Base-by-base conservation (phyloP, 176 grass and related monocot genomes). In the Aegilops umbellulata region DNA sequence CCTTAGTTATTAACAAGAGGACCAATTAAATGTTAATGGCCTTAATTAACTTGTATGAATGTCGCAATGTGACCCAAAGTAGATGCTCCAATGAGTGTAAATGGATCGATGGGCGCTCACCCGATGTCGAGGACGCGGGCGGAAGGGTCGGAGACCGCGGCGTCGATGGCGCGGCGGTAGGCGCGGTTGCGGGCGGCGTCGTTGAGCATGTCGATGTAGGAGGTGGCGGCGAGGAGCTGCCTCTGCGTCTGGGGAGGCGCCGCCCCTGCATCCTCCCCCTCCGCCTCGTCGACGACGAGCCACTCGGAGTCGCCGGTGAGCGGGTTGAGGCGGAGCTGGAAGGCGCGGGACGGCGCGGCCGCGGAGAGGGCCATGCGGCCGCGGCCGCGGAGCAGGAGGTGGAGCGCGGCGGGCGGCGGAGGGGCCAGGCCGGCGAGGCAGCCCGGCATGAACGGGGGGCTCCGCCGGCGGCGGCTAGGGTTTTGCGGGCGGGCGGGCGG, bases 161-260 rank as follows among this genome's bases (percentile, higher is more conserved):
- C 91, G 12, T 89, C 88, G 71, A 98, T 92, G 74, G 96, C 96
- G 36, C 36, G 81, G 44, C 90, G 91, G 89, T 83, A 98, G 13
- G 93, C 95, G 30, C 81, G 55, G 80, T 98, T 98, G 78, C 93
- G 91, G 81, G 74, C 71, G 23, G 81, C 30, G 78, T 98, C 95
- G 49, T 98, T 98, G 80, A 98, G 95, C 95, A 98, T 95, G 80
- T 95, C 96, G 55, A 98, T 80, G 86, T 98, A 98, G 64, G 93
- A 95, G 62, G 96, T 95, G 64, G 84, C 67, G 14, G 93, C 88
- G 62, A 98, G 88, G 8, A 95, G 86, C 53, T 85, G 77, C 57
- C 74, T 89, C 16, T 80, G 82, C 19, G 73, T 44, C 12, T 30
- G 30, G 22, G 77, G 60, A 22, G 72, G 60, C 29, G 25, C 75